Evolutionary conservation across 2,329 filamentous ascomycete genomes (phyloP).

Genomic region (Ceratocystis destructans): DNA sequence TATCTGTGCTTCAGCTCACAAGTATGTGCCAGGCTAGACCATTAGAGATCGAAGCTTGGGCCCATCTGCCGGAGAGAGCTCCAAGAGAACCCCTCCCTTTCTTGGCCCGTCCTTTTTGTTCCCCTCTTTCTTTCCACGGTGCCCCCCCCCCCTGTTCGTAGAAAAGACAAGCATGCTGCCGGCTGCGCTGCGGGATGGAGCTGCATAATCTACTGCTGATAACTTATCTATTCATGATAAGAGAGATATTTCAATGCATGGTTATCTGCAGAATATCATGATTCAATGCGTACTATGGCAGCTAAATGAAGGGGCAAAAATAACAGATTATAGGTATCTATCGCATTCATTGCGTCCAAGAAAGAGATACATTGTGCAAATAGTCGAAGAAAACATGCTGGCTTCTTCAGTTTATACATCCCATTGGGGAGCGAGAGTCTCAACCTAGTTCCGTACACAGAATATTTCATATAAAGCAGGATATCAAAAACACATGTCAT

Average conservation of each 20-base stretch:
- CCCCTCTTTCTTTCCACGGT: neutral
- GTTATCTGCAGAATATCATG: neutral
- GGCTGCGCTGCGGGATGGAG: neutral
- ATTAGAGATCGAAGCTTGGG: neutral
- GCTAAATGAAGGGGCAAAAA: neutral
- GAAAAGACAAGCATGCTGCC: neutral
- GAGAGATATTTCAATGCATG: neutral
- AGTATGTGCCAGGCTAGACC: neutral
- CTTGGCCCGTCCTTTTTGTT: neutral
- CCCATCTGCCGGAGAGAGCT: neutral
- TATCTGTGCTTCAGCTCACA: neutral
- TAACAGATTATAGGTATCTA: too few relatives aligned
- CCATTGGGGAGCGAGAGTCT: too few relatives aligned
- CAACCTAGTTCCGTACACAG: neutral
- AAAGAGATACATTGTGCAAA: too few relatives aligned
- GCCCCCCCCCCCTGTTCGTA: neutral
- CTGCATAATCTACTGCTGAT: slow-evolving; percentile 7
- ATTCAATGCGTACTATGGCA: neutral
- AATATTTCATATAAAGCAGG: neutral
- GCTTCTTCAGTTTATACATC: too few relatives aligned
- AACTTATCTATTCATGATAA: neutral
- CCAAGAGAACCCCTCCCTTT: neutral
- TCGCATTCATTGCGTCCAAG: too few relatives aligned
- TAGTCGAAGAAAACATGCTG: too few relatives aligned
- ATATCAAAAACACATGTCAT: slow-evolving; percentile 5